A percentile compares a stretch with the other conserved stretches of the same genome.
These are phyloP conservation scores for Hemisphaericaspora subhashii DNA, from an alignment of 1,139 yeast genomes.

Conservation along the genomic window DNA sequence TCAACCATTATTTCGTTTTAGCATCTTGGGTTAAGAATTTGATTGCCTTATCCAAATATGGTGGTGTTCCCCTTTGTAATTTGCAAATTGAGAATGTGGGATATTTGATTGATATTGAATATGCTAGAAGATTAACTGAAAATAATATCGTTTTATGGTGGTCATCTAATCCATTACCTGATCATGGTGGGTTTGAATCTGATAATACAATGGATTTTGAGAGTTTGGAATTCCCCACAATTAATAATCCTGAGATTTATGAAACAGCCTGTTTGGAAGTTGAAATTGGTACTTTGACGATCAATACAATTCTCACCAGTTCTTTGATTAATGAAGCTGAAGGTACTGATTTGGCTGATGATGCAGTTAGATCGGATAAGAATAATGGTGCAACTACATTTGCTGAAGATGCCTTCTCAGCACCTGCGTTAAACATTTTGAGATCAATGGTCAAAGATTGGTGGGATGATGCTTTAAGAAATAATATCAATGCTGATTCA, in stretches of 20 bases:
- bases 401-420: constrained; percentile 79
- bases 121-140: constrained; percentile 71
- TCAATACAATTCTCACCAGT: constrained; percentile 85
- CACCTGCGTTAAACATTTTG: constrained; percentile 69
- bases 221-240: constrained; percentile 64
- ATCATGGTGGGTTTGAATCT: constrained; percentile 80
- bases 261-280: constrained; percentile 79
- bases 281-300: constrained; percentile 72
- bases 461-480: constrained; percentile 90
- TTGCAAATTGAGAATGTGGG: constrained; percentile 74
- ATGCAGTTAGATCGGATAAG: constrained; percentile 38
- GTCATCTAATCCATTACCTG: constrained; percentile 81
- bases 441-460: constrained; percentile 78
- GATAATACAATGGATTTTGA: constrained; percentile 58
- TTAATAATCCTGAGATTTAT: constrained; percentile 81
- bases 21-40: constrained; percentile 75
- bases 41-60: constrained; percentile 64
- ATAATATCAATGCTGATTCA: constrained; percentile 74
- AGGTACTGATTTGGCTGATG: constrained; percentile 76
- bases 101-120: constrained; percentile 79
- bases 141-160: constrained; percentile 87
- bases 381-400: constrained; percentile 53
- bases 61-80: constrained; percentile 85
- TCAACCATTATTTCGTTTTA: constrained; percentile 70
- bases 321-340: constrained; percentile 86